Evolutionary conservation across 208 protist species (phyloP).

Genomic region (Trypanosoma rangeli): DNA sequence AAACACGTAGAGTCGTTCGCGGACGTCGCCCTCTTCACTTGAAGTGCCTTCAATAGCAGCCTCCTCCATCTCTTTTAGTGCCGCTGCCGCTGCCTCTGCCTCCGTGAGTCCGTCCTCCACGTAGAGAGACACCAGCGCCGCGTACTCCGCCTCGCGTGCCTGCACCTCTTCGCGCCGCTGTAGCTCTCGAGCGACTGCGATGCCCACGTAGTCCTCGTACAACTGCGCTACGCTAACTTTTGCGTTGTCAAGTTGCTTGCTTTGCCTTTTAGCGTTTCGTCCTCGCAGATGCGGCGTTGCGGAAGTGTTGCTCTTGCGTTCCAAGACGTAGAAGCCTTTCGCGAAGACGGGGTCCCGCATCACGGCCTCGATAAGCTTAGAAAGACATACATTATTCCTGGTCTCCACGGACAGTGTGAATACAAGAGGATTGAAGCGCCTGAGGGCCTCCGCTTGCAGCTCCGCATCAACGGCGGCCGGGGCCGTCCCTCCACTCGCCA

Average conservation of each 20-base stretch:
- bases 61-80: constrained; percentile 36
- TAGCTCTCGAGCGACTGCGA: constrained; percentile 48
- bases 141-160: constrained; percentile 33
- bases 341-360: constrained; percentile 24
- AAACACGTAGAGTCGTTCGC: constrained; percentile 25
- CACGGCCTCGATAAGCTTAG: constrained; percentile 32
- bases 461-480: constrained; percentile 20
- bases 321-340: constrained; percentile 35
- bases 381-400: constrained; percentile 33
- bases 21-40: constrained; percentile 24
- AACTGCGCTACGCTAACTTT: constrained; percentile 22
- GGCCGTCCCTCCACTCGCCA: background rate
- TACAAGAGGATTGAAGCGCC: constrained; percentile 42
- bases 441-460: constrained; percentile 25
- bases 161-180: constrained; percentile 28
- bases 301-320: constrained; percentile 2
- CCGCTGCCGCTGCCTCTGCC: constrained; percentile 55
- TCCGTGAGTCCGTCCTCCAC: constrained; percentile 70
- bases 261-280: background rate
- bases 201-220: constrained; percentile 45
- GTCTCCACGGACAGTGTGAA: constrained; percentile 43
- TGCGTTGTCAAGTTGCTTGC: constrained; percentile 9
- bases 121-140: constrained; percentile 47
- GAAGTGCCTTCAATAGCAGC: constrained; percentile 31
- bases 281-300: constrained; percentile 9